Evolutionary conservation across 2,329 filamentous ascomycete genomes (phyloP).

Genomic region (Penicillium sp.): DNA sequence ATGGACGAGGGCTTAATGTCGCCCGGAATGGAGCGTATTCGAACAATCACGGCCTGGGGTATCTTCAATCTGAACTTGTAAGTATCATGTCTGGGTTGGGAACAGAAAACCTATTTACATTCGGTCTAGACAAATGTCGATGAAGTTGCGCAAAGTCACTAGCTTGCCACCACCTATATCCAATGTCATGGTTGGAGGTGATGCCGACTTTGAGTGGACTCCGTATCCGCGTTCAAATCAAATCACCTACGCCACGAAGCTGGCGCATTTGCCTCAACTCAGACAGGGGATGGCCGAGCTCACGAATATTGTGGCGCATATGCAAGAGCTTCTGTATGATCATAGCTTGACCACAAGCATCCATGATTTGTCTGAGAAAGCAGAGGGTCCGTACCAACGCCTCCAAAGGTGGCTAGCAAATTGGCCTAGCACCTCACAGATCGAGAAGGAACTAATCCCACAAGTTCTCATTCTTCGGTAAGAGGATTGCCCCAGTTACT

Average conservation of each 20-base stretch:
- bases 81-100: background rate
- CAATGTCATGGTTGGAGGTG: slow-evolving; percentile 11
- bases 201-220: slow-evolving; percentile 25
- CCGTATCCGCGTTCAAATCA: slow-evolving; percentile 33
- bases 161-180: slow-evolving; percentile 19
- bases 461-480: slow-evolving; percentile 30
- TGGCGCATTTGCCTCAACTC: slow-evolving; percentile 26
- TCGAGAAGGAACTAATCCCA: slow-evolving; percentile 20
- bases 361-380: slow-evolving; percentile 16
- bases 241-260: slow-evolving; percentile 22
- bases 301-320: slow-evolving; percentile 20
- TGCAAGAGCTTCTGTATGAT: slow-evolving; percentile 25
- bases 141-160: slow-evolving; percentile 21
- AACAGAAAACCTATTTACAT: slow-evolving; percentile 8
- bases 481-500: slow-evolving; percentile 5
- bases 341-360: slow-evolving; percentile 6
- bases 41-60: slow-evolving; percentile 28
- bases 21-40: slow-evolving; percentile 19
- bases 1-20: slow-evolving; percentile 1
- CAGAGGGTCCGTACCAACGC: slow-evolving; percentile 16
- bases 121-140: slow-evolving; percentile 25
- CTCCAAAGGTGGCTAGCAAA: slow-evolving; percentile 22
- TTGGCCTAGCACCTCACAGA: slow-evolving; percentile 17
- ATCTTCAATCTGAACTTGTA: slow-evolving; percentile 32
- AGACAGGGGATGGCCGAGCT: slow-evolving; percentile 21